Evolutionary conservation across 2,329 filamentous ascomycete species (phyloP).

Genomic region (Apiospora sp.): DNA sequence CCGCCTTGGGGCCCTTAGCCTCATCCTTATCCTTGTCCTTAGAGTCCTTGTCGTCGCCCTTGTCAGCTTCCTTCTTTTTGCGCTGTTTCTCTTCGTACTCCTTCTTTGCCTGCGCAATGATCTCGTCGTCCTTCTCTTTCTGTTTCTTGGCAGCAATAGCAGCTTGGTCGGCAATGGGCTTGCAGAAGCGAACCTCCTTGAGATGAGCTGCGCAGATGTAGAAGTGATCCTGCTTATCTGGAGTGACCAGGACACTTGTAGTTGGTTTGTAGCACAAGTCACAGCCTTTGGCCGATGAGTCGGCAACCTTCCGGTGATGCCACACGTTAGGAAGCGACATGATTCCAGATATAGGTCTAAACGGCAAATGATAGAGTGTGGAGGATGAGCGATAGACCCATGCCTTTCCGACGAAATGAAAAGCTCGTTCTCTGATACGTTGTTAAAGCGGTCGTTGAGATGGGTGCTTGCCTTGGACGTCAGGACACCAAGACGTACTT

Average conservation of each 20-base stretch:
- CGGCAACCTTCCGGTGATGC: slow-evolving; percentile 85
- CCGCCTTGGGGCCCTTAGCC: slow-evolving; percentile 44
- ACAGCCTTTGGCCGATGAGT: slow-evolving; percentile 83
- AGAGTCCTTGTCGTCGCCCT: slow-evolving; percentile 55
- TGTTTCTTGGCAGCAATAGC: slow-evolving; percentile 70
- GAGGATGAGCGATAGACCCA: not conserved
- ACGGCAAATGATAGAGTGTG: not conserved
- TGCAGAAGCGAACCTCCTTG: slow-evolving; percentile 82
- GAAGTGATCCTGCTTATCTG: slow-evolving; percentile 89
- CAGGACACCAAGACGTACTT: not conserved
- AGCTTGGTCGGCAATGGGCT: slow-evolving; percentile 75
- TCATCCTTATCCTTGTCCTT: slow-evolving; percentile 34
- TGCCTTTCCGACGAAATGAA: not conserved
- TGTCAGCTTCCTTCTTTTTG: slow-evolving; percentile 68
- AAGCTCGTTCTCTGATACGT: not conserved
- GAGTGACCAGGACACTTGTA: slow-evolving; percentile 85
- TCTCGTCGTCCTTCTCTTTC: slow-evolving; percentile 67
- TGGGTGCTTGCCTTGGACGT: not conserved
- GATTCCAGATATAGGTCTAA: slow-evolving; percentile 6
- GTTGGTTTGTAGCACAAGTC: slow-evolving; percentile 92
- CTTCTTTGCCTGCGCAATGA: slow-evolving; percentile 72
- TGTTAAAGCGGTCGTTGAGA: not conserved
- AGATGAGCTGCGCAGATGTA: slow-evolving; percentile 87
- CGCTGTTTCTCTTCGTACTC: slow-evolving; percentile 79
- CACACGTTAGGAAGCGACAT: slow-evolving; percentile 80